Percentiles rank a stretch among this genome's conserved stretches.
phyloP scores from a whole-genome alignment of 768 basidiomycete genomes.

The Tephrocybe sp. region DNA sequence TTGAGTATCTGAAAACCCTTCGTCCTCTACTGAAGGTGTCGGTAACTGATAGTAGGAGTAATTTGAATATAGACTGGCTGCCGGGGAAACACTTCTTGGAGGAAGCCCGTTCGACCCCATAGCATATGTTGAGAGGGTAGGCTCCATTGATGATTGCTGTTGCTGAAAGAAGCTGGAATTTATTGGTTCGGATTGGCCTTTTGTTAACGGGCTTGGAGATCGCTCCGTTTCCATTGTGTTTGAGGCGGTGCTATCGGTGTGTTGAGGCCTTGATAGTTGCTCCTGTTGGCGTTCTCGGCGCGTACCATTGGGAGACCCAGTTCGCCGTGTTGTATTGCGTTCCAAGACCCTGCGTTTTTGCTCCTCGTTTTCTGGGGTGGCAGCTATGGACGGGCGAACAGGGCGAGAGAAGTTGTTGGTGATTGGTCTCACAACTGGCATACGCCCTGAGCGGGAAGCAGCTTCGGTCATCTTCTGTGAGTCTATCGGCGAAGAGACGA shows the following conservation, averaged over 20 bases:
- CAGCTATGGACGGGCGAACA: conserved; percentile 40
- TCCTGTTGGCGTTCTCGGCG: not conserved
- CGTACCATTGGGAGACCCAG: conserved; percentile 26
- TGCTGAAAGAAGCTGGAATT: not conserved
- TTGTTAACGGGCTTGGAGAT: conserved; percentile 1
- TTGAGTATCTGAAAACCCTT: conserved; percentile 18
- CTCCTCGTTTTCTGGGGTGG: conserved; percentile 36
- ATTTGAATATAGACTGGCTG: conserved; percentile 48
- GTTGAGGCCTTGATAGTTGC: not conserved
- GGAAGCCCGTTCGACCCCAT: conserved; percentile 31
- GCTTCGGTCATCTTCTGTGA: conserved; percentile 17
- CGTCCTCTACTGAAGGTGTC: conserved; percentile 43
- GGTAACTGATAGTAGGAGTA: conserved; percentile 70
- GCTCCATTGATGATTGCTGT: conserved; percentile 1
- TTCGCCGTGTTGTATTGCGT: conserved; percentile 47
- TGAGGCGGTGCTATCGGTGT: not conserved
- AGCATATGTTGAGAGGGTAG: too few species aligned
- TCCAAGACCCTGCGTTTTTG: conserved; percentile 52
- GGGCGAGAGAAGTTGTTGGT: conserved; percentile 66
- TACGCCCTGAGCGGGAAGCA: conserved; percentile 28
- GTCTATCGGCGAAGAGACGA: conserved; percentile 46
- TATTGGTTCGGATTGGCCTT: conserved; percentile 5
- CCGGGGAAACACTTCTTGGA: conserved; percentile 33
- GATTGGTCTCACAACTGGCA: conserved; percentile 43
- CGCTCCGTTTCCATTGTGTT: conserved; percentile 4